phyloP scores from a whole-genome alignment of 768 basidiomycete species.

The Mycena haematopus region DNA sequence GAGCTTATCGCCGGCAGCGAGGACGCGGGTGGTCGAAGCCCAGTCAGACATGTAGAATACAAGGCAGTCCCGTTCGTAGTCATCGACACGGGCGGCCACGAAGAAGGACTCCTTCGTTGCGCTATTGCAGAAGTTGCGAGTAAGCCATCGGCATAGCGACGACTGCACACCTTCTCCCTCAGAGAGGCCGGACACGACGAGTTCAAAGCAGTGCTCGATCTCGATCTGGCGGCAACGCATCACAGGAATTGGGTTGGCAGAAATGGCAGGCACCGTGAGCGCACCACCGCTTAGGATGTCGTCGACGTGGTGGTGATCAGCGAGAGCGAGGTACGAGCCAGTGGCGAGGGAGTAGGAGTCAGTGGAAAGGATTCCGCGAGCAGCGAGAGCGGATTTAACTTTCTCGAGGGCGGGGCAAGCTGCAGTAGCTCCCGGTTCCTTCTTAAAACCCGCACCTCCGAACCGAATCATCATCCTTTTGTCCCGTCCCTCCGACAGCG shows the following conservation, averaged over 20 bases:
- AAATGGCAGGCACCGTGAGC: neutral
- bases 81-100: neutral
- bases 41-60: neutral
- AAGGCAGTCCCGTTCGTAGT: neutral
- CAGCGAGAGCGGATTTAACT: slow-evolving; percentile 5
- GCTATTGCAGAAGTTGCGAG: neutral
- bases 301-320: slow-evolving; percentile 7
- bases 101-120: neutral
- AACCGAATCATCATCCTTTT: slow-evolving; percentile 6
- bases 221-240: slow-evolving; percentile 11
- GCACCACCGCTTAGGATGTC: neutral
- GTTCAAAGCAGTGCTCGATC: slow-evolving; percentile 5
- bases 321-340: slow-evolving; percentile 3
- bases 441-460: slow-evolving; percentile 1
- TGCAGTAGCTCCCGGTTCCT: slow-evolving; percentile 4
- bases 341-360: slow-evolving; percentile 8
- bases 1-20: neutral
- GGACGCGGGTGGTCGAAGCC: neutral
- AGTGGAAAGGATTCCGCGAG: slow-evolving; percentile 4
- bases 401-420: slow-evolving; percentile 8
- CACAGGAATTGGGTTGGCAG: slow-evolving; percentile 9
- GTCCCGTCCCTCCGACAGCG: slow-evolving; percentile 1
- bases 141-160: neutral
- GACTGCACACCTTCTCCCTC: slow-evolving; percentile 8
- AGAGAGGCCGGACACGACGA: slow-evolving; percentile 9